Percentiles rank a stretch among this genome's conserved stretches.
These are phyloP conservation scores for Phascolomyces articulosus DNA, from an alignment of 371 early-diverging fungal genomes.

Conservation along the genomic window DNA sequence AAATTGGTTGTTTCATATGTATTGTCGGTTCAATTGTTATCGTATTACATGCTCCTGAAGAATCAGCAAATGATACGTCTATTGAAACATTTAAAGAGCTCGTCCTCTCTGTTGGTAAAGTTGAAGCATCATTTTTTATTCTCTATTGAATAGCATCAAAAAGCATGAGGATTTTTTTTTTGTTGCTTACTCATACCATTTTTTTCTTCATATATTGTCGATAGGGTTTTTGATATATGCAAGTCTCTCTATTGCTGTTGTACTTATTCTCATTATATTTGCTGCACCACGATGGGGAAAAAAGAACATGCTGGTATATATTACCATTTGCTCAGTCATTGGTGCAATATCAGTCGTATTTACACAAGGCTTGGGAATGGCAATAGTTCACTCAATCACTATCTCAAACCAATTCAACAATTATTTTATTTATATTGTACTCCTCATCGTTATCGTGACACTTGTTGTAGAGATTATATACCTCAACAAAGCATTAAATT, in stretches of 20 bases:
- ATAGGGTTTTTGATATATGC: constrained; percentile 82
- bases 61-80: constrained; percentile 67
- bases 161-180: too few species aligned
- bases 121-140: background rate
- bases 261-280: constrained; percentile 71
- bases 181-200: too few species aligned
- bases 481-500: constrained; percentile 94
- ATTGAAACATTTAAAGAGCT: constrained; percentile 81
- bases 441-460: constrained; percentile 72
- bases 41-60: constrained; percentile 90
- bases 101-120: constrained; percentile 71
- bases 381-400: constrained; percentile 85
- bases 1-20: constrained; percentile 90
- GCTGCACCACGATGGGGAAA: constrained; percentile 87
- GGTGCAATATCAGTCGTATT: constrained; percentile 93
- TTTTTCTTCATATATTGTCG: background rate
- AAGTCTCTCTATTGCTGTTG: constrained; percentile 54
- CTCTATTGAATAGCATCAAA: too few species aligned
- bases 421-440: constrained; percentile 85
- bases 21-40: constrained; percentile 89
- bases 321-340: constrained; percentile 83
- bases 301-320: constrained; percentile 82
- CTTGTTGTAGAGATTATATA: constrained; percentile 91
- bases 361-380: constrained; percentile 91
- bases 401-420: constrained; percentile 86